Evolutionary conservation across 768 basidiomycete species (phyloP).

Genomic region (Royoungia palumana): DNA sequence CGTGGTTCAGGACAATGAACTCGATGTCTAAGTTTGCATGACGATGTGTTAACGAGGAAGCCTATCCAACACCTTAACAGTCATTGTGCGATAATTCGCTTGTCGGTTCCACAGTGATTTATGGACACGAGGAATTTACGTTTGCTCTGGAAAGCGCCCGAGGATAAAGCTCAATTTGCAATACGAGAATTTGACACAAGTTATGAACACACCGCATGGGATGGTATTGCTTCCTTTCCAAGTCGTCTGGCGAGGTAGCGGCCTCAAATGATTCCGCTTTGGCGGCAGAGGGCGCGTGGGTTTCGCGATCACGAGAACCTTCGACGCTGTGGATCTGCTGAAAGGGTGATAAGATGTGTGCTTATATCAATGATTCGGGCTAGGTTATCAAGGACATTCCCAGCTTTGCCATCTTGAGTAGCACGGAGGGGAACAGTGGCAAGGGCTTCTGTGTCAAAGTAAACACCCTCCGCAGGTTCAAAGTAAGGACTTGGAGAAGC

Average conservation of each 20-base stretch:
- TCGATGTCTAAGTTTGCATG: slow-evolving; percentile 29
- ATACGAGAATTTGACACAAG: neutral
- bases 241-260: slow-evolving; percentile 55
- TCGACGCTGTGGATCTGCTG: slow-evolving; percentile 61
- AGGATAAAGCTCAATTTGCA: neutral
- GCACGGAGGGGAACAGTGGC: slow-evolving; percentile 50
- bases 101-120: neutral
- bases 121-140: slow-evolving; percentile 22
- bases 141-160: slow-evolving; percentile 43
- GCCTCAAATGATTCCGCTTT: slow-evolving; percentile 60
- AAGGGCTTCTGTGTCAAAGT: slow-evolving; percentile 59
- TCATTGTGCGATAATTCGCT: slow-evolving; percentile 39
- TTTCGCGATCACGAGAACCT: slow-evolving; percentile 55
- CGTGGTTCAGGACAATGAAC: neutral
- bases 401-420: slow-evolving; percentile 36
- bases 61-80: slow-evolving; percentile 53
- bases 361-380: slow-evolving; percentile 59
- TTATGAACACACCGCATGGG: slow-evolving; percentile 47
- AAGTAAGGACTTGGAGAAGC: slow-evolving; percentile 58
- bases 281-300: slow-evolving; percentile 63
- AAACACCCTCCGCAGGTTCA: slow-evolving; percentile 64
- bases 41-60: slow-evolving; percentile 40
- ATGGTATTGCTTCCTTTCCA: slow-evolving; percentile 59
- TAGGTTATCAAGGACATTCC: slow-evolving; percentile 41
- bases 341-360: neutral